phyloP scores from a whole-genome alignment of 768 basidiomycete species.

The Coprinopsis sp. region DNA sequence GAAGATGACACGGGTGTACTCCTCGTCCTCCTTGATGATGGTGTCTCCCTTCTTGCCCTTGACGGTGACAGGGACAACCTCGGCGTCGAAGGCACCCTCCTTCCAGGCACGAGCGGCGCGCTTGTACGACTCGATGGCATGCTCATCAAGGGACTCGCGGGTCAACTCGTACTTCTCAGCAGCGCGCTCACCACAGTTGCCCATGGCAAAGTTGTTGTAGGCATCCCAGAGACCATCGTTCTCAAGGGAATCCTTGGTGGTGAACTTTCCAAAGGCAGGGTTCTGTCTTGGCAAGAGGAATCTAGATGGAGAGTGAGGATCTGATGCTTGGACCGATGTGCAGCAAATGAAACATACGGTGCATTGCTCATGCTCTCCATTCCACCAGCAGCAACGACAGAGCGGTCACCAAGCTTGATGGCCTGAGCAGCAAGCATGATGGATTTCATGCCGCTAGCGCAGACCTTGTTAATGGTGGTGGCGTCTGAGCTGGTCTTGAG shows the following conservation, averaged over 20 bases:
- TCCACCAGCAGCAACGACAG: conserved; percentile 88
- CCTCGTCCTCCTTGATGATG: conserved; percentile 90
- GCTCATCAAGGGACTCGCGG: conserved; percentile 84
- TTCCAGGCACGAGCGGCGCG: conserved; percentile 92
- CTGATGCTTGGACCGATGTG: conserved; percentile 5
- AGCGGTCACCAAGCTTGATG: conserved; percentile 82
- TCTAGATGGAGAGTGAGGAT: conserved; percentile 30
- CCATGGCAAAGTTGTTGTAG: conserved; percentile 98
- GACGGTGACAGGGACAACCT: conserved; percentile 87
- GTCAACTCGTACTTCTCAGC: conserved; percentile 79
- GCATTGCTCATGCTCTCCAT: conserved; percentile 99
- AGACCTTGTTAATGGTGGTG: conserved; percentile 99
- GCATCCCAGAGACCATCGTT: conserved; percentile 94
- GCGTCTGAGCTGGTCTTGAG: conserved; percentile 84
- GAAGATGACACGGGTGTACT: conserved; percentile 94
- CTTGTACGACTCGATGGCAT: conserved; percentile 92
- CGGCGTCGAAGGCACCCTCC: conserved; percentile 75
- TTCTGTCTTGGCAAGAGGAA: conserved; percentile 81
- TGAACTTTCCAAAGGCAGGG: conserved; percentile 85
- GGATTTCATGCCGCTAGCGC: conserved; percentile 94
- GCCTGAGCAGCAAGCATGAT: conserved; percentile 91
- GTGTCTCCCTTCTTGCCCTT: conserved; percentile 93
- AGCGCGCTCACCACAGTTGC: conserved; percentile 88
- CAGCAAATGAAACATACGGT: conserved; percentile 61
- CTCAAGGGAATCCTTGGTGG: conserved; percentile 82